Base-by-base conservation (phyloP, 2,329 filamentous ascomycete species). In the Pseudogymnoascus sp. region DNA sequence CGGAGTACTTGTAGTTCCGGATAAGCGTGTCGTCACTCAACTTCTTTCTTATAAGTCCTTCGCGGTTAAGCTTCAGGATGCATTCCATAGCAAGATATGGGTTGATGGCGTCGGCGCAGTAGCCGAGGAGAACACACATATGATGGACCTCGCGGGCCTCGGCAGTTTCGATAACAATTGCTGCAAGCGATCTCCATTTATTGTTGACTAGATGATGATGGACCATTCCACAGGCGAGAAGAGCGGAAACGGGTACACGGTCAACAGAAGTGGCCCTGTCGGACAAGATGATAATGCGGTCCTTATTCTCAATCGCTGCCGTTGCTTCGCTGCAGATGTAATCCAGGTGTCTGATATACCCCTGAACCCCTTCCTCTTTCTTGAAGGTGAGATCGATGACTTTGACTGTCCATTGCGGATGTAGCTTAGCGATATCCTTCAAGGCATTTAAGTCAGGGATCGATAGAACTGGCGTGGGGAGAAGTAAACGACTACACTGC, bases 111-210 rank as follows among this genome's bases (percentile, higher is more conserved):
- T 97, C 93, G 62, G 89, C 92, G 79, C 93, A 93, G 71, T 97
- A 97, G 62, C 93, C 93, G 64, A 97, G 85, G 45, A 97, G 83
- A n/a, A 97, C 93, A 79, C 91, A 96, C 91, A 97, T 96, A 79
- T 97, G 93, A 76, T 97, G 93, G 6, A 97, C 93, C 77, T 97
- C 93, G 78, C 93, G 91, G 70, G 93, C 93, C 76, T 97, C 93
- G 52, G 89, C 93, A 66, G 93, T 96, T 80, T 97, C 93, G 35
- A 96, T 85, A 41, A 96, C 83, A 52, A 97, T 79, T 55, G 93
- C 93, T 68, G 86, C 91, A 77, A 93, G 85, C 11, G 93, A 93
- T 75, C 93, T 85, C 91, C 93, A 96, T 79, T 96, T 93, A 83
- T 96, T 97, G 76, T 88, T 89, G 65, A 97, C 92, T 68, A 97